Evolutionary conservation across 805 yeast genomes (phyloP).

Genomic region (Saitoella complicata): DNA sequence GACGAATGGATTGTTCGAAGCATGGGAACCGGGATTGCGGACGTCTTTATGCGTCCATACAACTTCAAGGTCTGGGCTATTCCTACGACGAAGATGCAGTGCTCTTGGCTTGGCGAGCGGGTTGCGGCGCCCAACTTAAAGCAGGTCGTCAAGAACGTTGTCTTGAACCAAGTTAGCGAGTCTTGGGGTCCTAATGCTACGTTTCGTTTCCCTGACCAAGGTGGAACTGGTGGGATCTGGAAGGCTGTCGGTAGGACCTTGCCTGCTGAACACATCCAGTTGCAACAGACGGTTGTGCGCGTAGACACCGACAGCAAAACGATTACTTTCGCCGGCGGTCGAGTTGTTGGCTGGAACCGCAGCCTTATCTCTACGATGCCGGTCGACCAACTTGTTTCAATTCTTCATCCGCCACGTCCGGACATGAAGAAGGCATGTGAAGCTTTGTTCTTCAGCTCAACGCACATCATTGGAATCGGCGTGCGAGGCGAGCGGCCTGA

Average conservation of each 20-base stretch:
- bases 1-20: slow-evolving; percentile 8
- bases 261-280: slow-evolving; percentile 3
- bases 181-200: slow-evolving; percentile 11
- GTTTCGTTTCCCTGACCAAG: slow-evolving; percentile 6
- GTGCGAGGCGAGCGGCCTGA: slow-evolving; percentile 7
- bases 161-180: slow-evolving; percentile 6
- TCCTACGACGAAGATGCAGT: slow-evolving; percentile 9
- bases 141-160: slow-evolving; percentile 5
- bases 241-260: slow-evolving; percentile 5
- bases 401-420: not conserved
- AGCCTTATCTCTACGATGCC: slow-evolving; percentile 7
- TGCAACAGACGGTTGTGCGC: slow-evolving; percentile 1
- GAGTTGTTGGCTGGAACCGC: not conserved
- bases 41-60: slow-evolving; percentile 8
- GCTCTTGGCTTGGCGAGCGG: slow-evolving; percentile 10
- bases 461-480: slow-evolving; percentile 10
- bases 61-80: slow-evolving; percentile 10
- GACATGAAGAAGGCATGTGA: not conserved
- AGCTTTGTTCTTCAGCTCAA: slow-evolving; percentile 5
- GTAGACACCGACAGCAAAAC: slow-evolving; percentile 4
- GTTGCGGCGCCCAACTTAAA: slow-evolving; percentile 10
- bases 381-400: slow-evolving; percentile 1
- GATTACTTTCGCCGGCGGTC: slow-evolving; percentile 3
- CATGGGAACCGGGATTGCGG: slow-evolving; percentile 9
- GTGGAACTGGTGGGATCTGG: slow-evolving; percentile 11